Conservation (phyloP, 1,284 basidiomycete genomes). For the Malassezia obtusa region DNA sequence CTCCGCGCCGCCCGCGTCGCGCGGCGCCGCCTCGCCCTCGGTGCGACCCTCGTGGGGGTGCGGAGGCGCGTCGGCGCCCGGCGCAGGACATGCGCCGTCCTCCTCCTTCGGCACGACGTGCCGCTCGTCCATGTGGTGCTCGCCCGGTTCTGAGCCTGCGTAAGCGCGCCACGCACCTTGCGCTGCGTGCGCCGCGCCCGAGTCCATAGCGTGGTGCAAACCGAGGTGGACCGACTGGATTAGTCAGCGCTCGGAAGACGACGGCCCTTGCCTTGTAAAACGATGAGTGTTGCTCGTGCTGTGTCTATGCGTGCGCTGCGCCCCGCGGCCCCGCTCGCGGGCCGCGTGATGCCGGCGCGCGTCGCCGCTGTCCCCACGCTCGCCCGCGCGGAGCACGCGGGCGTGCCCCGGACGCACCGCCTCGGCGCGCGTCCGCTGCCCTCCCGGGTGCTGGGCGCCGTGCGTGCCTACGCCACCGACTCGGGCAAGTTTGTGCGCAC, state of each 20-base stretch:
- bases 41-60: not conserved
- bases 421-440: not conserved
- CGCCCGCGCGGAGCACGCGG: constrained; percentile 7
- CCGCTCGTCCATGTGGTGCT: not conserved
- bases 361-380: not conserved
- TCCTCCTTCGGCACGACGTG: not conserved
- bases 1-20: not conserved
- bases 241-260: constrained; percentile 8
- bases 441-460: not conserved
- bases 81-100: not conserved
- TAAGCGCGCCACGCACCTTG: too few relatives aligned
- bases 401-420: not conserved
- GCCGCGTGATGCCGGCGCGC: not conserved
- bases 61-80: not conserved
- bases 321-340: constrained; percentile 1
- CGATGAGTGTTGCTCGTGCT: constrained; percentile 16
- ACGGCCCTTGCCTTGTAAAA: not conserved
- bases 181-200: not conserved
- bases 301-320: constrained; percentile 9
- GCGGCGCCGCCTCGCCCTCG: not conserved
- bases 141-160: too few relatives aligned
- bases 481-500: constrained; percentile 65
- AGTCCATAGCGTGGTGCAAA: constrained; percentile 3
- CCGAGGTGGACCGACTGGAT: not conserved
- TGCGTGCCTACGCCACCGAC: constrained; percentile 55